A percentile compares a stretch with the other conserved stretches of the same genome.
phyloP scores from a whole-genome alignment of 1,284 basidiomycete genomes.

The Apiotrichum domesticum region DNA sequence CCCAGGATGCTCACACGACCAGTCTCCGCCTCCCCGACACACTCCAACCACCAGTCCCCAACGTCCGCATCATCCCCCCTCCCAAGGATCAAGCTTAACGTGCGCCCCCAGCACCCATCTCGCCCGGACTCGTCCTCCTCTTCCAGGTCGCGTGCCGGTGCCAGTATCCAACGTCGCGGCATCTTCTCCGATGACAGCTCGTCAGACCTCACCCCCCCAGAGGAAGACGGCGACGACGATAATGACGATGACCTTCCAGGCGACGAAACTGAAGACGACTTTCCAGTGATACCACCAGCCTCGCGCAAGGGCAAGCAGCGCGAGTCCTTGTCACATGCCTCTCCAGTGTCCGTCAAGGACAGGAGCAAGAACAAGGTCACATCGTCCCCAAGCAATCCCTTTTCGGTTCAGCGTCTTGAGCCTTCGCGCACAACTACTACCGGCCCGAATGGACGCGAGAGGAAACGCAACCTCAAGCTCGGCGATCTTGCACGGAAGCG shows the following conservation, averaged over 20 bases:
- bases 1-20: conserved; percentile 17
- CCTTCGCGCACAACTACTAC: conserved; percentile 13
- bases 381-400: neutral
- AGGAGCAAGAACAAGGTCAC: neutral
- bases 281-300: neutral
- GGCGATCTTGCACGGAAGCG: conserved; percentile 33
- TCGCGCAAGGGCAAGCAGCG: conserved; percentile 12
- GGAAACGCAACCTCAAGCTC: conserved; percentile 34
- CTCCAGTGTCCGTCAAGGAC: neutral
- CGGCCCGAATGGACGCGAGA: conserved; percentile 32
- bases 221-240: conserved; percentile 17
- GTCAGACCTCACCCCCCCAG: conserved; percentile 20
- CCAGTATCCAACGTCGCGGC: conserved; percentile 4
- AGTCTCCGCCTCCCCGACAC: conserved; percentile 20
- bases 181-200: conserved; percentile 17
- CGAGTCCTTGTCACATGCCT: conserved; percentile 2
- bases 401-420: conserved; percentile 8
- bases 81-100: conserved; percentile 19
- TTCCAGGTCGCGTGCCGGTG: conserved; percentile 2
- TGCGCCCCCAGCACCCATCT: conserved; percentile 5
- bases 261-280: conserved; percentile 11
- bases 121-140: conserved; percentile 4
- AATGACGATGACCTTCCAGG: conserved; percentile 9
- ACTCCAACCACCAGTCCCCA: conserved; percentile 12
- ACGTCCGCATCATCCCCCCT: conserved; percentile 10